Percentiles rank a stretch among this genome's conserved stretches.
Evolutionary conservation across 345 rosid species (phyloP).

Genomic region (Salix viminalis): DNA sequence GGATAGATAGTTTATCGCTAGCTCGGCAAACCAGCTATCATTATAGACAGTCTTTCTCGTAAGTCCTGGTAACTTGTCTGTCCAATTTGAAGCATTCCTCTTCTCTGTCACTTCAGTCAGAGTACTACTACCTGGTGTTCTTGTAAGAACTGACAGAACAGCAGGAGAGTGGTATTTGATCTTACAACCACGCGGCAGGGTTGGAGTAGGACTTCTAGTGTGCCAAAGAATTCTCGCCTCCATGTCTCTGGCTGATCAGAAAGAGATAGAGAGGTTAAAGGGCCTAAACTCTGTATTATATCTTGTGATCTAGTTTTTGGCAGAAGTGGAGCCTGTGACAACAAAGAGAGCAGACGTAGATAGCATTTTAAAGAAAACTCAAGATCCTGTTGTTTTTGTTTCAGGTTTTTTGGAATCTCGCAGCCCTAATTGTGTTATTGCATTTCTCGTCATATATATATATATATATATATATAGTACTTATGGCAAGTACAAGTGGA

Average conservation of each 20-base stretch:
- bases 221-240: conserved; percentile 26
- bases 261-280: neutral
- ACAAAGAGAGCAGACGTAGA: neutral
- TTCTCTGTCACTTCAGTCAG: conserved; percentile 13
- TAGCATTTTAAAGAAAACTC: neutral
- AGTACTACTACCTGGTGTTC: conserved; percentile 17
- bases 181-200: neutral
- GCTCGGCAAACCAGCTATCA: conserved; percentile 50
- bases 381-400: neutral
- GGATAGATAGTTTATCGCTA: conserved; percentile 57
- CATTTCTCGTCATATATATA: neutral
- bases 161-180: conserved; percentile 2
- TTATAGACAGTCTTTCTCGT: conserved; percentile 27
- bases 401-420: neutral
- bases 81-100: conserved; percentile 6
- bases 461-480: no score
- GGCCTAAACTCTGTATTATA: neutral
- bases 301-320: neutral
- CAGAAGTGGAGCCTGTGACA: neutral
- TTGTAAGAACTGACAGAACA: conserved; percentile 31
- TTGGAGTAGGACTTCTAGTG: neutral
- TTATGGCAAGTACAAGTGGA: neutral
- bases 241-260: conserved; percentile 19
- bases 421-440: neutral
- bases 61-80: conserved; percentile 1